Evolutionary conservation across 2,329 filamentous ascomycete species (phyloP), one percentile per base, ranked within the genome.

Genomic region (Talaromyces sp.): DNA sequence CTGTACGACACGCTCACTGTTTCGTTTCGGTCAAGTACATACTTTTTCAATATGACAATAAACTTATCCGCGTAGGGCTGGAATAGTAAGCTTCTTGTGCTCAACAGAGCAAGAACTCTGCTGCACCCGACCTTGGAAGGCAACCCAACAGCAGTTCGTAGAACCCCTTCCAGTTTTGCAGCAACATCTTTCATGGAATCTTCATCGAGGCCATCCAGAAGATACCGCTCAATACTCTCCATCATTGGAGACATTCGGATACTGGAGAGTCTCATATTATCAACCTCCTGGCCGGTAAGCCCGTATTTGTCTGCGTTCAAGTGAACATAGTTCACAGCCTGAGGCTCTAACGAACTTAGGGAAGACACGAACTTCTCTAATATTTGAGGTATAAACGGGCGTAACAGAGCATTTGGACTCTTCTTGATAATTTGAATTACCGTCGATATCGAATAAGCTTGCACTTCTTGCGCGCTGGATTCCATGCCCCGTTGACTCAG

Each of bases 91-190:
- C 85, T 86, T 12, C 92, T 86, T 57, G 93, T 94, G 57, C 91
- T 90, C 7, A 99, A 82, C 0, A 91, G 93, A 7, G 91, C 89
- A 34, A 99, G 82, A 2, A 97, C 88, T 60, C 92, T 87, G 65
- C 89, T 90, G 70, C 92, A 96, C 42, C 92, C 95, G 55, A 98
- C 89, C 78, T 98, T 98, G 0, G 92, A 96, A 1, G 94, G 94
- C 77, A 98, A 87, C 1, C 93, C 94, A 42, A 99, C 87, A 1
- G 93, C 91, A 30, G 85, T 87, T 72, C 94, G 95, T 76, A 98
- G 91, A 0, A 90, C 88, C 33, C 84, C 83, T 72, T 95, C 89
- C 0, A 99, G 82, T 52, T 82, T 85, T 2, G 88, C 87, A 40
- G 88, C 87, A 9, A 97, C 81, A 23, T 87, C 82, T 53, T 83